Evolutionary conservation across 192 early-diverging fungal species (phyloP).

Genomic region (Helicostylum pulchrum): DNA sequence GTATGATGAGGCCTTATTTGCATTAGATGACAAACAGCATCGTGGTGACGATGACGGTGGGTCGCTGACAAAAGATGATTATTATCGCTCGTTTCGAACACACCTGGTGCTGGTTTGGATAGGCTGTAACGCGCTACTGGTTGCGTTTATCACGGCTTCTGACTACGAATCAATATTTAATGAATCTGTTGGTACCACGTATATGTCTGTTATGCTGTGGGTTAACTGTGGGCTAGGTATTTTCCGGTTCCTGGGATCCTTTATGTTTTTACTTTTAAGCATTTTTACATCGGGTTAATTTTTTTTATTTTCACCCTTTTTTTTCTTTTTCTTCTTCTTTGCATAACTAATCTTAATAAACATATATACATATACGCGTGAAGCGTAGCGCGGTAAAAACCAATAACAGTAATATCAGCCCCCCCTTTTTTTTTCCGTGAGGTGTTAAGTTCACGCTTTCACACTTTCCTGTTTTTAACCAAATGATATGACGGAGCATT

Average conservation of each 20-base stretch:
- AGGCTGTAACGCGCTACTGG: constrained; percentile 72
- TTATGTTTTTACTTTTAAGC: constrained; percentile 61
- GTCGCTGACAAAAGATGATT: constrained; percentile 60
- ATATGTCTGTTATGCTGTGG: constrained; percentile 85
- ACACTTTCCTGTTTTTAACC: too few relatives aligned
- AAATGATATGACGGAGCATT: too few relatives aligned
- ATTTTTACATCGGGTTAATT: constrained; percentile 34
- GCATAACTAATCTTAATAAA: too few relatives aligned
- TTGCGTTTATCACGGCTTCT: constrained; percentile 63
- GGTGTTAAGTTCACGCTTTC: too few relatives aligned
- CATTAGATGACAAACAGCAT: neutral
- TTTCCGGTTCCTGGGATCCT: constrained; percentile 72
- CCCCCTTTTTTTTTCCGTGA: too few relatives aligned
- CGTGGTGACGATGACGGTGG: neutral
- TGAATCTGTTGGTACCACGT: constrained; percentile 43
- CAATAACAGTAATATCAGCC: too few relatives aligned
- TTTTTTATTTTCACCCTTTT: neutral
- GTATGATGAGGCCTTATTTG: constrained; percentile 71
- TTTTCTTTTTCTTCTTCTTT: too few relatives aligned
- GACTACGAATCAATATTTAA: constrained; percentile 40
- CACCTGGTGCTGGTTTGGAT: constrained; percentile 81
- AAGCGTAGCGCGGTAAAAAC: too few relatives aligned
- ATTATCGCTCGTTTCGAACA: constrained; percentile 86
- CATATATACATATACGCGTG: too few relatives aligned
- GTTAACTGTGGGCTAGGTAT: constrained; percentile 68